Evolutionary conservation across 495 filamentous ascomycete species (phyloP), one percentile per base, ranked within the genome.

Genomic region (Tuber microsphaerosporum): DNA sequence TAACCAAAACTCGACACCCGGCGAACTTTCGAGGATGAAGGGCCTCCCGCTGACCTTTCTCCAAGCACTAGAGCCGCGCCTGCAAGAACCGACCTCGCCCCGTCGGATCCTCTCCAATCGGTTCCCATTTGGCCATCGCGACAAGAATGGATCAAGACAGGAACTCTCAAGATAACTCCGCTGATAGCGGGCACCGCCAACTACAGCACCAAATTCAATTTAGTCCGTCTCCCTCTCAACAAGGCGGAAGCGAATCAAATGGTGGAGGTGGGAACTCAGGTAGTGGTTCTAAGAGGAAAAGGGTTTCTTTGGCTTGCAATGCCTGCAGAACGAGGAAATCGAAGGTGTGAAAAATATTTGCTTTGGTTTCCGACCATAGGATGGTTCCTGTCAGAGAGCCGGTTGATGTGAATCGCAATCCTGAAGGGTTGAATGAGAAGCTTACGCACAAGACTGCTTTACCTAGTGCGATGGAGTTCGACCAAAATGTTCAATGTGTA

Each of bases 261-360:
- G 26, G 26, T 65, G 56, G 56, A 19, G 56, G 56, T 34, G 56
- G 56, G 5, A 16, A 26, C 56, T 34, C 26, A 65, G 31, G 31
- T 19, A 19, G 26, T 65, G 56, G 56, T 19, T 65, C 56, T 14
- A 82, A 82, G 73, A 76, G 80, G 71, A 82, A 82, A 61, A 65
- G 80, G 42, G 80, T 82, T n/a, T 80, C 77, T 61, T 61, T 88
- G 71, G 86, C 86, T 43, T 87, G 86, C 71, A 83, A 84, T 73
- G 79, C 85, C 26, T 88, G 86, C 68, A 82, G 86, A 56, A 82
- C 80, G 12, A 83, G 86, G 26, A 88, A 88, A 71, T 86, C 86
- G 44, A 83, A 85, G 73, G 85, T 86, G 80, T 43, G 80, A 48
- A 45, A 43, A 44, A 65, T 46, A 79, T 74, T 80, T 41, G 68